These are phyloP conservation scores for Gracilaria gracilis DNA, from an alignment of 23 red algal genomes.

Conservation along the genomic window DNA sequence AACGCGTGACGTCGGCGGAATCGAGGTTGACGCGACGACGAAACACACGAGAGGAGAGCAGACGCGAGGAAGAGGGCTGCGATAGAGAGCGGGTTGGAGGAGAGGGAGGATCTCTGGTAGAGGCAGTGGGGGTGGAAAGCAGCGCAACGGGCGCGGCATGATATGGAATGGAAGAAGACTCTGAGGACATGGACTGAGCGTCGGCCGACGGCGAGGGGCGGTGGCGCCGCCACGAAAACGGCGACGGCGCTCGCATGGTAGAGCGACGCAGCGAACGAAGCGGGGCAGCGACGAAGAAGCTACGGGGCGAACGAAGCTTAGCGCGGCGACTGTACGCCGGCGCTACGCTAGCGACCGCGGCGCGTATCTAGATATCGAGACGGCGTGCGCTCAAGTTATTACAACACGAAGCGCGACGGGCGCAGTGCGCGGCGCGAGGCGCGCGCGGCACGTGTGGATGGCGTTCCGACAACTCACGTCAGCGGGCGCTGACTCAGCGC, in stretches of 20 bases:
- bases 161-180: slow-evolving; percentile 50
- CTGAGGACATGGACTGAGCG: slow-evolving; percentile 4
- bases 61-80: background rate
- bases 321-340: no score
- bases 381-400: no score
- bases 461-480: background rate
- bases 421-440: slow-evolving; percentile 28
- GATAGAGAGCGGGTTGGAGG: background rate
- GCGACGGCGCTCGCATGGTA: background rate
- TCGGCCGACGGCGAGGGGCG: background rate
- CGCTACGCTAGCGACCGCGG: no score
- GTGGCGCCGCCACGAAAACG: slow-evolving; percentile 26
- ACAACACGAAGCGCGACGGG: no score
- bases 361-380: no score
- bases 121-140: slow-evolving; percentile 20
- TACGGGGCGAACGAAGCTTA: no score
- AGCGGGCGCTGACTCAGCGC: background rate
- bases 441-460: background rate
- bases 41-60: background rate
- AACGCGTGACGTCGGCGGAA: background rate
- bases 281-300: no score
- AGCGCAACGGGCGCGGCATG: slow-evolving; percentile 26
- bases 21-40: background rate
- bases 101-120: slow-evolving; percentile 24
- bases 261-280: background rate